Evolutionary conservation across 73 alveolate species (phyloP).

Genomic region (Loxodes magnus): DNA sequence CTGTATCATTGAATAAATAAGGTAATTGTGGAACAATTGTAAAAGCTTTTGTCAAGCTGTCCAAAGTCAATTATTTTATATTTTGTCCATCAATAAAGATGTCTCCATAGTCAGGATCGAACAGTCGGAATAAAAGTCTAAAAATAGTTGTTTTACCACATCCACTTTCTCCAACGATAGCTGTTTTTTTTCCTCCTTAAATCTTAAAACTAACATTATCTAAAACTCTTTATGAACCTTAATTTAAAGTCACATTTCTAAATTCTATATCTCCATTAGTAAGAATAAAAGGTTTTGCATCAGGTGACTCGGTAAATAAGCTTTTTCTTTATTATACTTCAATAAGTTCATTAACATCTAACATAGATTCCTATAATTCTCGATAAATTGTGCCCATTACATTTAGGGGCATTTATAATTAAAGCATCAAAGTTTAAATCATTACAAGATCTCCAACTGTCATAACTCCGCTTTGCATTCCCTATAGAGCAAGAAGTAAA

Average conservation of each 20-base stretch:
- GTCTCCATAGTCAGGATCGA: constrained; percentile 54
- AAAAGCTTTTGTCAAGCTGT: constrained; percentile 42
- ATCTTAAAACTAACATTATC: constrained; percentile 33
- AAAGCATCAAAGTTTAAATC: constrained; percentile 60
- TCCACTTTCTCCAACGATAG: constrained; percentile 77
- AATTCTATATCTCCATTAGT: constrained; percentile 59
- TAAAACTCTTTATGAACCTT: constrained; percentile 17
- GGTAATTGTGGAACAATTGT: constrained; percentile 71
- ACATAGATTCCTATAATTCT: constrained; percentile 59
- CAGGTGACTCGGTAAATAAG: constrained; percentile 32
- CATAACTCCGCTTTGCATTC: constrained; percentile 44
- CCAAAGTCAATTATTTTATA: constrained; percentile 44
- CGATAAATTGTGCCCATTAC: constrained; percentile 72
- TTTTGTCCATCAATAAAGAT: constrained; percentile 60
- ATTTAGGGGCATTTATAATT: constrained; percentile 42
- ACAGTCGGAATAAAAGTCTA: constrained; percentile 37
- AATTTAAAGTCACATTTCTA: constrained; percentile 31
- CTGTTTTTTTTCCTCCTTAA: constrained; percentile 52
- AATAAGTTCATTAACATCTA: constrained; percentile 60
- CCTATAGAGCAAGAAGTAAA: constrained; percentile 53
- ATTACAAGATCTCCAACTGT: constrained; percentile 81
- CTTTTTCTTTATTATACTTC: constrained; percentile 39
- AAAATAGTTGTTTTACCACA: constrained; percentile 70
- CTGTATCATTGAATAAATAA: constrained; percentile 68
- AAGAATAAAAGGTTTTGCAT: constrained; percentile 48